These are phyloP conservation scores for Brassica cretica DNA, from an alignment of 345 rosid genomes.

Conservation along the genomic window DNA sequence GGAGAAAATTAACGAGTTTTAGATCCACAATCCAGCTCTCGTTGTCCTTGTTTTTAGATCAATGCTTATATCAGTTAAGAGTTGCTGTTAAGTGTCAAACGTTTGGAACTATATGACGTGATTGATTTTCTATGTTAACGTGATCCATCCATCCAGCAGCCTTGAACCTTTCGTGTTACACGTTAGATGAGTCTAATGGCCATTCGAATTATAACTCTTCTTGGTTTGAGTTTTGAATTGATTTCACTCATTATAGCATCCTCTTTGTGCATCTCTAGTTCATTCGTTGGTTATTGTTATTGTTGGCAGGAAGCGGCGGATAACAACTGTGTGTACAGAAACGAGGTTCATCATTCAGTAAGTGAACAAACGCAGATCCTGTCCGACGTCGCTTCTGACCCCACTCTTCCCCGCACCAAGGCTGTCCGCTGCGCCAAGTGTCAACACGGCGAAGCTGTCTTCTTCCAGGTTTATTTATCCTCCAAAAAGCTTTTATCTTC, in stretches of 20 bases:
- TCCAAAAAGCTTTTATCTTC: background rate
- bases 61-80: background rate
- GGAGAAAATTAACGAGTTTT: background rate
- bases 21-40: background rate
- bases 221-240: background rate
- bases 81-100: background rate
- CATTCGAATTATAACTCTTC: background rate
- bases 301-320: conserved; percentile 66
- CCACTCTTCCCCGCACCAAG: conserved; percentile 86
- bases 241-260: background rate
- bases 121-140: no score
- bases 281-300: background rate
- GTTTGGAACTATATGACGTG: no score
- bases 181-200: background rate
- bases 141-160: no score
- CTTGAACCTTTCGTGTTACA: background rate
- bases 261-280: background rate
- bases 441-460: conserved; percentile 69
- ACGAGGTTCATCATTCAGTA: conserved; percentile 72
- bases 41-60: background rate
- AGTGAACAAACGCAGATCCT: conserved; percentile 71
- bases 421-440: conserved; percentile 57
- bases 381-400: conserved; percentile 78
- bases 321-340: conserved; percentile 66
- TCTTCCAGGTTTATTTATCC: conserved; percentile 61